phyloP scores from a whole-genome alignment of 345 rosid species.

The Linum lewisii region DNA sequence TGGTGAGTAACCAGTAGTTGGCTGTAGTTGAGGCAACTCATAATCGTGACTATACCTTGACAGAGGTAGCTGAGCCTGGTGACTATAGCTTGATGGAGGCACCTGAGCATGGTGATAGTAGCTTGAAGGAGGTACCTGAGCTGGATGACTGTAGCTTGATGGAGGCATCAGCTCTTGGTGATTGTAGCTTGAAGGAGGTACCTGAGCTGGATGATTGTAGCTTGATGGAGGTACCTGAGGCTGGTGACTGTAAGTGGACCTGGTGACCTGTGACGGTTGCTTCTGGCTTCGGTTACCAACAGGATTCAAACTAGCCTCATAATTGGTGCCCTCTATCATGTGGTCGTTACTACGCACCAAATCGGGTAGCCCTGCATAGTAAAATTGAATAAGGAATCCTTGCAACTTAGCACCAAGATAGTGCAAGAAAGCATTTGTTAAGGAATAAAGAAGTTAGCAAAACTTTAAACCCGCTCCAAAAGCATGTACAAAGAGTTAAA shows the following conservation, averaged over 20 bases:
- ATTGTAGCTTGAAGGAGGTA: not conserved
- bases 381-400: not conserved
- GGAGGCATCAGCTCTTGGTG: conserved; percentile 10
- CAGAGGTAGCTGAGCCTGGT: conserved; percentile 3
- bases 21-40: conserved; percentile 17
- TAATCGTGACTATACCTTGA: conserved; percentile 6
- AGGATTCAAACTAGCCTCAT: not conserved
- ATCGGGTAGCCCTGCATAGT: not conserved
- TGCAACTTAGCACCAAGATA: not conserved
- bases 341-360: not conserved
- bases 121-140: conserved; percentile 13
- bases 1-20: conserved; percentile 12
- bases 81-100: conserved; percentile 8
- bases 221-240: conserved; percentile 4
- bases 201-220: conserved; percentile 2
- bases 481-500: not conserved
- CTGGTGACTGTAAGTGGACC: conserved; percentile 8
- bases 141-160: conserved; percentile 4
- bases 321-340: not conserved
- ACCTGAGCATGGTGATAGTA: conserved; percentile 6
- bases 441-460: not conserved
- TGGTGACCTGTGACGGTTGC: conserved; percentile 7
- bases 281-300: conserved; percentile 2
- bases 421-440: not conserved
- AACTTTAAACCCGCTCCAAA: not conserved